Evolutionary conservation across 2,329 filamentous ascomycete genomes (phyloP).

Genomic region (Sarocladiaceae sp.): DNA sequence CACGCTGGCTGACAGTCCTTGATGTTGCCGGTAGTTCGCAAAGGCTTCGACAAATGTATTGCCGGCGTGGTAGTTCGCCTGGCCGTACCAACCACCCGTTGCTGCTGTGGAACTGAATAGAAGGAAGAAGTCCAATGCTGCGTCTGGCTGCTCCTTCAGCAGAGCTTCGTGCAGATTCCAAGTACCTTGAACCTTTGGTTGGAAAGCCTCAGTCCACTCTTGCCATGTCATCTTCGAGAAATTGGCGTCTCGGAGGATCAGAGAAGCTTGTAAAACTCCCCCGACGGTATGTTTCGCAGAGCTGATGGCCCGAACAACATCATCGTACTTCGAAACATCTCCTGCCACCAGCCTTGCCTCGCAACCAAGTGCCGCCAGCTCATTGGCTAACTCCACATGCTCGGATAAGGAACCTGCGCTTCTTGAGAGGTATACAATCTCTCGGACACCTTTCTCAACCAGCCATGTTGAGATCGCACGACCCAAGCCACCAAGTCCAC

Average conservation of each 20-base stretch:
- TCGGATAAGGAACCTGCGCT: too few species aligned
- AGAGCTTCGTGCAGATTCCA: slow-evolving; percentile 32
- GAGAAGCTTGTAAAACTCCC: slow-evolving; percentile 34
- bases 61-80: slow-evolving; percentile 31
- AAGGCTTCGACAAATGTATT: slow-evolving; percentile 32
- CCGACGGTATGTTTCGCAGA: slow-evolving; percentile 21
- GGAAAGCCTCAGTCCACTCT: slow-evolving; percentile 24
- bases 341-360: slow-evolving; percentile 22
- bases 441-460: too few species aligned
- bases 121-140: slow-evolving; percentile 33
- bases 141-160: slow-evolving; percentile 18
- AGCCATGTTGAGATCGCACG: too few species aligned
- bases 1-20: too few species aligned
- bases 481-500: too few species aligned
- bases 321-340: background rate
- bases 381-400: slow-evolving; percentile 16
- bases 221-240: slow-evolving; percentile 24
- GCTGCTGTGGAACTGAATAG: slow-evolving; percentile 23
- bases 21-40: slow-evolving; percentile 19
- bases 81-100: slow-evolving; percentile 24
- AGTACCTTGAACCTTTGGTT: slow-evolving; percentile 32
- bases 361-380: slow-evolving; percentile 21
- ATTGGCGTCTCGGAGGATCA: slow-evolving; percentile 22
- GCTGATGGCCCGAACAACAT: background rate
- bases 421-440: too few species aligned